Evolutionary conservation across 1,139 yeast species (phyloP).

Genomic region (Meyerozyma guilliermondii): DNA sequence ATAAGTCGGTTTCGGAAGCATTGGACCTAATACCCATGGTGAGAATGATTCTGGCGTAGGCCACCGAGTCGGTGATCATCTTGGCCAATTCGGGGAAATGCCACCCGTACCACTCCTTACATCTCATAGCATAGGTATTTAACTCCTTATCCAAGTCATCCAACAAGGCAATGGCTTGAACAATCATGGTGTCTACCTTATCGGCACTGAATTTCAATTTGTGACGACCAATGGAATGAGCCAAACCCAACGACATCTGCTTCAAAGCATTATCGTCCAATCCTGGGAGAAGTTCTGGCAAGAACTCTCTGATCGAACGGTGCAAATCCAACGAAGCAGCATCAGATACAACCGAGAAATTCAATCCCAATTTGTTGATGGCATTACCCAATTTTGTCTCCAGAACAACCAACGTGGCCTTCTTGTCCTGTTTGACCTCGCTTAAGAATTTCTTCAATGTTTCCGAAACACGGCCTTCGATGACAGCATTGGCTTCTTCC

Average conservation of each 20-base stretch:
- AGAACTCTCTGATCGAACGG: constrained; percentile 90
- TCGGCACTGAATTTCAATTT: constrained; percentile 96
- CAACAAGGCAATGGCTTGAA: constrained; percentile 94
- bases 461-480: constrained; percentile 90
- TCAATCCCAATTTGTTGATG: constrained; percentile 87
- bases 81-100: constrained; percentile 99
- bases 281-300: constrained; percentile 94
- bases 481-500: constrained; percentile 88
- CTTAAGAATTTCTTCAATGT: constrained; percentile 73
- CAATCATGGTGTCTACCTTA: constrained; percentile 97
- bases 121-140: constrained; percentile 97
- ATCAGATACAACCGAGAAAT: constrained; percentile 86
- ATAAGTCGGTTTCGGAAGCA: constrained; percentile 84
- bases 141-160: constrained; percentile 97
- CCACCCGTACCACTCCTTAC: constrained; percentile 99
- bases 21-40: constrained; percentile 93
- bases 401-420: constrained; percentile 84
- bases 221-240: constrained; percentile 96
- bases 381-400: constrained; percentile 96
- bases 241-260: constrained; percentile 95
- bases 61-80: constrained; percentile 92
- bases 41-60: constrained; percentile 87
- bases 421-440: constrained; percentile 83
- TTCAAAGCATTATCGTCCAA: constrained; percentile 77
- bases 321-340: constrained; percentile 91